Evolutionary conservation across 805 yeast genomes (phyloP), one percentile per base, ranked within the genome.

Genomic region (Teunomyces gatunensis): DNA sequence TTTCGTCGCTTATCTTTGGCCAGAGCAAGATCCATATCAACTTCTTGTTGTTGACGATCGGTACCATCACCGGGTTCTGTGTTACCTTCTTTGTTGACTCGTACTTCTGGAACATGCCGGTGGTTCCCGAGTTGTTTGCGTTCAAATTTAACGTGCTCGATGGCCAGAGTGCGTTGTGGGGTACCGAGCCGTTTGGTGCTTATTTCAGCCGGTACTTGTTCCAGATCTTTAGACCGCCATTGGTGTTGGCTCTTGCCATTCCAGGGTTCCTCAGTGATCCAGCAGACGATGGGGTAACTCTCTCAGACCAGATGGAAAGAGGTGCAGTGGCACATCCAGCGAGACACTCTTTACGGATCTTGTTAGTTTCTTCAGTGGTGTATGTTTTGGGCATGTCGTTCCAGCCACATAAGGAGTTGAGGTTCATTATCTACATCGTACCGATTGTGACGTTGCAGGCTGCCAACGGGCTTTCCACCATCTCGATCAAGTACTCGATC

Each of bases 351-450:
- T 54, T 73, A 42, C 74, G 78, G 35, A 65, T 83, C 5, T 58
- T 84, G 23, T 72, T 79, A 1, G 49, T 78, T 13, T 71, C 89
- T 1, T 68, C 86, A 0, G 36, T 83, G 1, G 44, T 79, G 12
- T 91, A 72, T 59, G 74, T 90, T n/a, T 51, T 70, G 1, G 57
- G 81, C 4, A 76, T 90, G 77, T 89, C 97, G 0, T 63, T 84
- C 44, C 94, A 87, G 64, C 90, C 94, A 2, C 97, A 92, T 58
- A 92, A 92, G 62, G 98, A 92, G 70, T 89, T 96, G 96, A 78
- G 97, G 56, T 92, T 92, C 59, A 81, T 92, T 35, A 71, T 85
- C 13, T 92, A 91, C 63, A 70, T 83, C 0, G 68, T 86, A 3
- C 97, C 97, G 0, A 72, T 84, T 0, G 63, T 89, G 48, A 80